phyloP scores from a whole-genome alignment of 2,329 filamentous ascomycete species.

The Aspergillus quadrilineatus region DNA sequence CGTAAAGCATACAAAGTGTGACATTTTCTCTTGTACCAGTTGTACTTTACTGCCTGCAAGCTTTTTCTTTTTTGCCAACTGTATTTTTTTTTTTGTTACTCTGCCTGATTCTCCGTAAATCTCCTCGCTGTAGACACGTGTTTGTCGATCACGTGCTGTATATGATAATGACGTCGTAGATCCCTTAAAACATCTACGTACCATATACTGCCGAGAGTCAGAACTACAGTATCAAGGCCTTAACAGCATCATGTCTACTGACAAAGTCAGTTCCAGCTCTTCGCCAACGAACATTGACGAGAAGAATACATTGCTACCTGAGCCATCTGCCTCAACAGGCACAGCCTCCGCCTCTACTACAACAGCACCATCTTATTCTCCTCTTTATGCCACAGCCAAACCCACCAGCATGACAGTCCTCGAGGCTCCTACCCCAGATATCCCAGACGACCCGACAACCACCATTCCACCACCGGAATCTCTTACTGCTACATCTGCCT shows the following conservation, averaged over 20 bases:
- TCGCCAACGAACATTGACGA: neutral
- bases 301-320: neutral
- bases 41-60: constrained; percentile 52
- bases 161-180: neutral
- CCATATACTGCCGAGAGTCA: neutral
- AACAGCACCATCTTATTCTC: constrained; percentile 36
- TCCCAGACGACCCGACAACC: constrained; percentile 2
- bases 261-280: neutral
- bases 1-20: constrained; percentile 46
- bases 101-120: neutral
- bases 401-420: constrained; percentile 10
- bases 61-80: constrained; percentile 39
- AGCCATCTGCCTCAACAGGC: constrained; percentile 4
- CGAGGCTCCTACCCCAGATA: constrained; percentile 16
- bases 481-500: constrained; percentile 27
- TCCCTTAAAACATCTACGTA: too few species aligned
- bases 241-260: constrained; percentile 9
- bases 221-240: neutral
- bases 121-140: neutral
- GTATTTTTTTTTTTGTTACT: constrained; percentile 22
- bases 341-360: constrained; percentile 19
- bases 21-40: constrained; percentile 46
- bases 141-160: neutral
- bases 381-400: constrained; percentile 27
- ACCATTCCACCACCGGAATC: constrained; percentile 25